Percentiles rank a stretch among this genome's conserved stretches.
phyloP scores from a whole-genome alignment of 208 protist species.

The Wallacemonas sp. region DNA sequence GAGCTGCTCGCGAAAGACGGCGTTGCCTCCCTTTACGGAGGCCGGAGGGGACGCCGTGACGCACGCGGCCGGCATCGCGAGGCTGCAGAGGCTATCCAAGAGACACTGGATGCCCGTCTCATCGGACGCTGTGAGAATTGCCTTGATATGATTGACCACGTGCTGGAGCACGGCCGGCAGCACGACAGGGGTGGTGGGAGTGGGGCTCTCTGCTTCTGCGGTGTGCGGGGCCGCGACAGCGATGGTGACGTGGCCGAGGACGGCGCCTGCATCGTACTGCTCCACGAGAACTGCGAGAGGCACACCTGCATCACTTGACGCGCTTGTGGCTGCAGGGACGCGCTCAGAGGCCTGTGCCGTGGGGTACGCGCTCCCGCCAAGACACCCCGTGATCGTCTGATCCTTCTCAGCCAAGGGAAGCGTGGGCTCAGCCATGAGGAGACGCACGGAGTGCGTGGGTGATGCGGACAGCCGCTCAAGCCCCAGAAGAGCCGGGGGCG shows the following conservation, averaged over 20 bases:
- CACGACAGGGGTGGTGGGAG: background rate
- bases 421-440: background rate
- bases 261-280: constrained; percentile 47
- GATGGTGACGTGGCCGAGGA: constrained; percentile 56
- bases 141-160: too few species aligned
- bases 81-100: constrained; percentile 44
- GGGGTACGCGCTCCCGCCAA: too few species aligned
- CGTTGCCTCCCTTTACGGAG: background rate
- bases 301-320: constrained; percentile 12
- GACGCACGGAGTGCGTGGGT: constrained; percentile 1
- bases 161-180: background rate
- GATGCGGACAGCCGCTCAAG: constrained; percentile 46
- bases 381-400: too few species aligned
- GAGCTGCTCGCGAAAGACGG: background rate
- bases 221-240: constrained; percentile 29
- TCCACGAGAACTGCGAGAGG: constrained; percentile 45
- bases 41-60: background rate
- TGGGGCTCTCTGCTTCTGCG: background rate
- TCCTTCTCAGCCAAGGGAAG: too few species aligned
- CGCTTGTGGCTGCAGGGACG: background rate
- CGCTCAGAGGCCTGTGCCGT: too few species aligned
- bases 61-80: background rate
- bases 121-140: constrained; percentile 34
- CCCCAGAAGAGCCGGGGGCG: constrained; percentile 43
- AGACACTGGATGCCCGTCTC: constrained; percentile 31